Evolutionary conservation across 2,329 filamentous ascomycete genomes (phyloP).

Genomic region (Didymella pinodella): DNA sequence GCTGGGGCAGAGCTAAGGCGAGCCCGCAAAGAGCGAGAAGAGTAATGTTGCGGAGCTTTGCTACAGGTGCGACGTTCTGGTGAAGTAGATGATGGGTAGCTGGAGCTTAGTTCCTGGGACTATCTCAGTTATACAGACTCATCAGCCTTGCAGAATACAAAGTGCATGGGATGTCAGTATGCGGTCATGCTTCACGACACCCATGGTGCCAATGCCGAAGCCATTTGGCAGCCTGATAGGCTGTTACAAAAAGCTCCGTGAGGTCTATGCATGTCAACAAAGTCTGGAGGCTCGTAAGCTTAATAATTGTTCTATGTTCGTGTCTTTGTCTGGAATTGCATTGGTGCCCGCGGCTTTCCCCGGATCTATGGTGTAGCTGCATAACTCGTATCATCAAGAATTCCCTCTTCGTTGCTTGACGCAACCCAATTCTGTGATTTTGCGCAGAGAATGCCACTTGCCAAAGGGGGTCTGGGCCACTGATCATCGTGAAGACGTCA

Average conservation of each 20-base stretch:
- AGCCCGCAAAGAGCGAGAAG: constrained; percentile 16
- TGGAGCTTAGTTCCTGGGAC: background rate
- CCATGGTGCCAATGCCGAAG: constrained; percentile 2
- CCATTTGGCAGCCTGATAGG: constrained; percentile 65
- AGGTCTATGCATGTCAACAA: background rate
- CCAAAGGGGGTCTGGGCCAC: background rate
- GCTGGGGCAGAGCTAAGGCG: constrained; percentile 32
- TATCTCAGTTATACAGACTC: constrained; percentile 1
- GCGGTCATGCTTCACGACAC: constrained; percentile 6
- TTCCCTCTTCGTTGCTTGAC: background rate
- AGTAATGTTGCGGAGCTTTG: constrained; percentile 10
- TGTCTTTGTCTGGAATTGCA: background rate
- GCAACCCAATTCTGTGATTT: background rate
- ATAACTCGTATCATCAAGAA: background rate
- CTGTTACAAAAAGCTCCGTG: constrained; percentile 70
- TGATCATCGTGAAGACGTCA: background rate
- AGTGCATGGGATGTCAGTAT: background rate
- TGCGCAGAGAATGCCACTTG: background rate
- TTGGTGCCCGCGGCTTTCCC: constrained; percentile 1
- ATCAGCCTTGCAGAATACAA: background rate
- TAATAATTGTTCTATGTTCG: background rate
- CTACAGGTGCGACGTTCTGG: background rate
- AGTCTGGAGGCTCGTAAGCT: background rate
- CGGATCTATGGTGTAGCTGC: background rate
- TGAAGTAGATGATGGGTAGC: background rate